Base-by-base conservation (phyloP, 345 rosid species). In the Eucalyptus marginata region DNA sequence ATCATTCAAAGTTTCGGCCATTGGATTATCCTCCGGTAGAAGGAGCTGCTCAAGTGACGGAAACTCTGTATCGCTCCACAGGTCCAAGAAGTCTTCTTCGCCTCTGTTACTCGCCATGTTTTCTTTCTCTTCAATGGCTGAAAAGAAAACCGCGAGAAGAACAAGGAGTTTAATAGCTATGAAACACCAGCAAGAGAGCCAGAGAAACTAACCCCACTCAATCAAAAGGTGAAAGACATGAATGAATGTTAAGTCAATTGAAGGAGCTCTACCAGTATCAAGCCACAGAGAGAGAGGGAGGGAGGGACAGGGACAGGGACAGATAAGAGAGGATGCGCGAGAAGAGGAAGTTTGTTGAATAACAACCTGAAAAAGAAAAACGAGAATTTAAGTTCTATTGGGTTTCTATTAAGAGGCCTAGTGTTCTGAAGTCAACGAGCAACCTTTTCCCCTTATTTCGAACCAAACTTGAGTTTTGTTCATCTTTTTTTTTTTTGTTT, bases 401-500 rank as follows among this genome's bases (percentile, higher is more conserved):
- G 40, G 36, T 7, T n/a, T 64, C 20, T n/a, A 1, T n/a, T 14
- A n/a, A 64, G 76, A 64, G 76, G 0, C 40, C 36, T 64, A 7
- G 20, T 64, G 20, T 3, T 51, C 3, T 58, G 14, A 58, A 58
- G 68, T 59, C 31, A 27, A 59, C 33, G 8, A 27, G n/a, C 29
- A 56, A 20, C 25, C 58, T 27, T 13, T 59, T 59, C 15, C 66
- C 64, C n/a, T 58, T 25, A 58, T 58, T 58, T 3, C n/a, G 13
- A 59, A 59, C 7, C 31, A 59, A 27, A 59, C 3, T 27, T 59
- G 1, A 59, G 31, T 25, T 25, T 27, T 58, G 27, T 58, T 25
- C 1, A 51, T 59, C n/a, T 0, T 27, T 0, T 27, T 0, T 27
- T 1, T 40, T 40, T 40, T 40, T 40, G 40, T 36, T 36, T 36